Evolutionary conservation across 352 stramenopile species (phyloP).

Genomic region (Thalassiosira mediterranea): DNA sequence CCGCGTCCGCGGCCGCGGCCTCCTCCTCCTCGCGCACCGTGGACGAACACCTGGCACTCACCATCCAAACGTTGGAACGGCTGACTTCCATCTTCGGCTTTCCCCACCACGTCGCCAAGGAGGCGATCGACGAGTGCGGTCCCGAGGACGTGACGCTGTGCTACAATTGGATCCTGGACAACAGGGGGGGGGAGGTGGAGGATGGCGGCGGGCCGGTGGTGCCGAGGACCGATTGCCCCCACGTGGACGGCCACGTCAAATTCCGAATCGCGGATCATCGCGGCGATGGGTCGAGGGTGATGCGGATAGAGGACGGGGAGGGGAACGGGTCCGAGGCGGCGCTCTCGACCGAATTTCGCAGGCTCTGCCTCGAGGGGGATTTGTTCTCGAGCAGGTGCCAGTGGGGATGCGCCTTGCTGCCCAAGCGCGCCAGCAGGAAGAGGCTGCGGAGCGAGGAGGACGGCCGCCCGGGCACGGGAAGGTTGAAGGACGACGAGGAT

Average conservation of each 20-base stretch:
- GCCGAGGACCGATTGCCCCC: conserved; percentile 71
- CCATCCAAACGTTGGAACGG: conserved; percentile 50
- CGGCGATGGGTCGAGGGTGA: background rate
- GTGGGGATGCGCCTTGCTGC: no score
- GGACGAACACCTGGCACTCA: conserved; percentile 25
- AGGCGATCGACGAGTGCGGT: conserved; percentile 59
- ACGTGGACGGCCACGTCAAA: conserved; percentile 40
- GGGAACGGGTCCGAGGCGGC: no score
- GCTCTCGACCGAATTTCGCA: no score
- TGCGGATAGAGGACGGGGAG: background rate
- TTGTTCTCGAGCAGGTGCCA: no score
- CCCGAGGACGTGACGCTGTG: conserved; percentile 43
- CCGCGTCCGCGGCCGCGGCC: background rate
- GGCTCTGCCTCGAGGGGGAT: no score
- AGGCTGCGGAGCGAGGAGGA: conserved; percentile 23
- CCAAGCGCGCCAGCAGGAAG: conserved; percentile 22
- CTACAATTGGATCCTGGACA: conserved; percentile 80
- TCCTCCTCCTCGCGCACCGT: conserved; percentile 1
- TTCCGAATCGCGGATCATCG: conserved; percentile 11
- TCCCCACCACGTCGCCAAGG: conserved; percentile 35
- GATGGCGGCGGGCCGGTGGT: conserved; percentile 60
- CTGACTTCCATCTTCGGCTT: conserved; percentile 65
- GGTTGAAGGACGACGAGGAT: conserved; percentile 34
- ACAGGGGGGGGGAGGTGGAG: conserved; percentile 31
- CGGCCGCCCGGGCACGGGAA: conserved; percentile 1